Percentiles rank a stretch among this genome's conserved stretches.
Conservation (phyloP, 805 yeast genomes). For the Teunomyces stri region DNA sequence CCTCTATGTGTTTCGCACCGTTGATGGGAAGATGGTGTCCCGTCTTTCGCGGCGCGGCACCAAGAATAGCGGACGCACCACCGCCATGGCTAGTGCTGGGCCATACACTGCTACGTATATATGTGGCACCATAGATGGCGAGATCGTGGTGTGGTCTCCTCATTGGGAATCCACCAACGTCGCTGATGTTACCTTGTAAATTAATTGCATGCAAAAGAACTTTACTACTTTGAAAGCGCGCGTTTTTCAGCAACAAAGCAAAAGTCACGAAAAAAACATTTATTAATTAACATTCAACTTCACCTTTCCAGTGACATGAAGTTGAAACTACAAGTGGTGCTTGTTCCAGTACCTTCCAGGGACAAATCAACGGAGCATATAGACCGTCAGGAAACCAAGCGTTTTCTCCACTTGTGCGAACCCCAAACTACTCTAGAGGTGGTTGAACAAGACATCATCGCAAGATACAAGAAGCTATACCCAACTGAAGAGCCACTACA, state of each 20-base stretch:
- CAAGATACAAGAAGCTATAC: conserved; percentile 59
- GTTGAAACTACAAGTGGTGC: conserved; percentile 36
- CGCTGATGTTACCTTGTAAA: not conserved
- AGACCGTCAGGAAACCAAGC: conserved; percentile 23
- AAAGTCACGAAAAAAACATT: too few species aligned
- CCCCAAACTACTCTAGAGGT: conserved; percentile 44
- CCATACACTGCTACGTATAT: conserved; percentile 44
- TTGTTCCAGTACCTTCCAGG: conserved; percentile 25
- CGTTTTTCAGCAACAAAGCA: too few species aligned
- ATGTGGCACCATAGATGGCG: conserved; percentile 69
- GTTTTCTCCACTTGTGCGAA: conserved; percentile 64
- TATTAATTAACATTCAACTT: not conserved
- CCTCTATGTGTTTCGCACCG: conserved; percentile 52
- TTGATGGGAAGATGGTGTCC: conserved; percentile 62
- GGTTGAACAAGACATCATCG: conserved; percentile 53
- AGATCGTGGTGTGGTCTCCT: conserved; percentile 53
- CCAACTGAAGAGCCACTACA: conserved; percentile 57
- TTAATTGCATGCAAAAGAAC: too few species aligned
- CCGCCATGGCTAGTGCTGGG: conserved; percentile 52
- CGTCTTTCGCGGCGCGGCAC: conserved; percentile 49
- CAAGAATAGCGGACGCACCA: conserved; percentile 42
- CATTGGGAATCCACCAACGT: conserved; percentile 9
- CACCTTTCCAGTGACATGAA: conserved; percentile 8
- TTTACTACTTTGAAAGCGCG: too few species aligned
- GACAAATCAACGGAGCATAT: conserved; percentile 18